Conservation (phyloP, 2,329 filamentous ascomycete genomes). For the Lachnellula occidentalis region DNA sequence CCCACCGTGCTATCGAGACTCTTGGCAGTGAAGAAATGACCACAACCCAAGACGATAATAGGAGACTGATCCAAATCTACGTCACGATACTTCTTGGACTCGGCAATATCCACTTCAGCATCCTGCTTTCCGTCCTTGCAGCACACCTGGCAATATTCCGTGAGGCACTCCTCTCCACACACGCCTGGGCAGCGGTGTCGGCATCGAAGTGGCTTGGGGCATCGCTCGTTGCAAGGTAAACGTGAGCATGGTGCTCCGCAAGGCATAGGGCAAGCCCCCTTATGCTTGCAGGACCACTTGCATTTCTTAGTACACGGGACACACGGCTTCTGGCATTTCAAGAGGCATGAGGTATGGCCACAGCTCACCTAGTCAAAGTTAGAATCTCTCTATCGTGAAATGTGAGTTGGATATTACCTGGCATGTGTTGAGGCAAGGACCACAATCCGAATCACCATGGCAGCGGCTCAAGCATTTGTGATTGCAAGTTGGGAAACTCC, state of each 20-base stretch:
- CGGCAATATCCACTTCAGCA: constrained; percentile 49
- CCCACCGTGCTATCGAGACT: constrained; percentile 56
- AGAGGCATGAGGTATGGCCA: neutral
- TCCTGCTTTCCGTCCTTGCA: constrained; percentile 33
- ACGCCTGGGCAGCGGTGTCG: constrained; percentile 18
- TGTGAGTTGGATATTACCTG: constrained; percentile 4
- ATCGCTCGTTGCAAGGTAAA: constrained; percentile 15
- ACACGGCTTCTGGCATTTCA: constrained; percentile 15
- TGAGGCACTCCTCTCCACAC: constrained; percentile 18
- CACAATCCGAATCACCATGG: constrained; percentile 2
- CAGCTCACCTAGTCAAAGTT: neutral
- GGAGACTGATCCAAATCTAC: constrained; percentile 54
- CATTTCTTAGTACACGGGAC: constrained; percentile 15
- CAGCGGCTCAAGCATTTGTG: constrained; percentile 1
- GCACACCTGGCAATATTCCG: constrained; percentile 35
- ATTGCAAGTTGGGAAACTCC: neutral
- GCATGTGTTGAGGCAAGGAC: neutral
- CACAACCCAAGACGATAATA: constrained; percentile 56
- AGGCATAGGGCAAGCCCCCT: constrained; percentile 11
- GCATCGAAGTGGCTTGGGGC: constrained; percentile 11
- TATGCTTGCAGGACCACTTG: constrained; percentile 14
- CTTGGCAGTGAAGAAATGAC: constrained; percentile 53
- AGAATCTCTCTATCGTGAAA: neutral
- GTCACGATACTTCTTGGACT: constrained; percentile 47
- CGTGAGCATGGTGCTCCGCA: constrained; percentile 18